Percentiles rank a stretch among this genome's conserved stretches.
phyloP scores from a whole-genome alignment of 169 alveolate species.

The Plasmodium ovale region DNA sequence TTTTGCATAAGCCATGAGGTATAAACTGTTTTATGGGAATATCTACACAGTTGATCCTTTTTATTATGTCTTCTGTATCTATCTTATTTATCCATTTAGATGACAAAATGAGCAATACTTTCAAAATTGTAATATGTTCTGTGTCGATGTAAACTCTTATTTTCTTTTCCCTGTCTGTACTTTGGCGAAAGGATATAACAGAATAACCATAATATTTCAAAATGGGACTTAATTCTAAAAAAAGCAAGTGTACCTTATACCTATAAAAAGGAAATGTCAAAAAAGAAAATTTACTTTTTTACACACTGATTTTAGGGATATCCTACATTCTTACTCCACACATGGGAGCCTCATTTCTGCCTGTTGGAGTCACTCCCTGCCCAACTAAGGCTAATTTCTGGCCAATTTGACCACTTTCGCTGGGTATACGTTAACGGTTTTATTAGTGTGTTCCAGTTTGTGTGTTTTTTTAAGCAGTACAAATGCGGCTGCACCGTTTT shows the following conservation, averaged over 20 bases:
- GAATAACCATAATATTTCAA: conserved; percentile 44
- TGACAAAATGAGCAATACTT: not conserved
- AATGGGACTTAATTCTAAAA: conserved; percentile 10
- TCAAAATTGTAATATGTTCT: conserved; percentile 9
- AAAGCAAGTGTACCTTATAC: conserved; percentile 33
- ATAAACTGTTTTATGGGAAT: not conserved
- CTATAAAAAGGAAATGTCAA: conserved; percentile 4
- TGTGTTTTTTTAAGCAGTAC: conserved; percentile 36
- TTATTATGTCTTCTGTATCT: conserved; percentile 1
- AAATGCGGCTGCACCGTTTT: conserved; percentile 17
- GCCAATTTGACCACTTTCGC: not conserved
- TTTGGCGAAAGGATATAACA: not conserved
- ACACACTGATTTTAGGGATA: too few relatives aligned
- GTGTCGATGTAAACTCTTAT: conserved; percentile 15
- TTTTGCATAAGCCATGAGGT: conserved; percentile 19
- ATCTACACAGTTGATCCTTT: not conserved
- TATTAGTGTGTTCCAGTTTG: not conserved
- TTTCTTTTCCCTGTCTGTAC: not conserved
- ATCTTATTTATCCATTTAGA: not conserved
- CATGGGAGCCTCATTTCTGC: not conserved
- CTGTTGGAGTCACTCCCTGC: not conserved
- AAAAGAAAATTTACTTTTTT: too few relatives aligned
- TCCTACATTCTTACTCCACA: too few relatives aligned
- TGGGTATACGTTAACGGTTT: conserved; percentile 39
- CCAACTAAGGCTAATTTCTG: not conserved